Conservation (phyloP, 805 yeast species). For the Saturnispora sanitii region DNA sequence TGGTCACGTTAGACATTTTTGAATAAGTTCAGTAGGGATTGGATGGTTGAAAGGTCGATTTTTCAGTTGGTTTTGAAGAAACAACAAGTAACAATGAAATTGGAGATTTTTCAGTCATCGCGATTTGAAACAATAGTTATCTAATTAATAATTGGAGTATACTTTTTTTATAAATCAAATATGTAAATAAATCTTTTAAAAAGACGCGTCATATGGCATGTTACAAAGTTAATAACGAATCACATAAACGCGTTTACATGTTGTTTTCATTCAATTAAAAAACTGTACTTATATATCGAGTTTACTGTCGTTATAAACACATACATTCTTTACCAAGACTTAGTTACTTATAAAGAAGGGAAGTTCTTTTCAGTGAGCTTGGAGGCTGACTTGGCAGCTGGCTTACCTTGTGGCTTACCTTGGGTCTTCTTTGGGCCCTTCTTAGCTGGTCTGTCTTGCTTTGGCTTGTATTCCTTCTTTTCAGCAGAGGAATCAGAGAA, state of each 20-base stretch:
- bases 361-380: constrained; percentile 44
- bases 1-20: background rate
- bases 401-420: constrained; percentile 13
- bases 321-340: background rate
- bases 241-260: too few species aligned
- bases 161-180: background rate
- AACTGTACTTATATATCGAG: background rate
- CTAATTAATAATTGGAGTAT: too few species aligned
- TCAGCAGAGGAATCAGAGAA: constrained; percentile 43
- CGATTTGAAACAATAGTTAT: background rate
- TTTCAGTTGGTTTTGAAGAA: background rate
- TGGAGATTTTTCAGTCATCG: background rate
- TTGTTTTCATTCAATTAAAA: background rate
- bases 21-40: background rate
- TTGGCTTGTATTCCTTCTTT: background rate
- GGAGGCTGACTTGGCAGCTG: constrained; percentile 24
- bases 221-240: background rate
- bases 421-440: constrained; percentile 6
- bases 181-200: background rate
- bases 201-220: constrained; percentile 1
- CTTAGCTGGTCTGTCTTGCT: constrained; percentile 26
- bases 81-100: background rate
- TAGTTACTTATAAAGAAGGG: constrained; percentile 49
- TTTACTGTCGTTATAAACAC: too few species aligned
- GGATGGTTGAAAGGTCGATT: background rate